Evolutionary conservation across 2,329 filamentous ascomycete species (phyloP).

Genomic region (Scytalidium sp.): DNA sequence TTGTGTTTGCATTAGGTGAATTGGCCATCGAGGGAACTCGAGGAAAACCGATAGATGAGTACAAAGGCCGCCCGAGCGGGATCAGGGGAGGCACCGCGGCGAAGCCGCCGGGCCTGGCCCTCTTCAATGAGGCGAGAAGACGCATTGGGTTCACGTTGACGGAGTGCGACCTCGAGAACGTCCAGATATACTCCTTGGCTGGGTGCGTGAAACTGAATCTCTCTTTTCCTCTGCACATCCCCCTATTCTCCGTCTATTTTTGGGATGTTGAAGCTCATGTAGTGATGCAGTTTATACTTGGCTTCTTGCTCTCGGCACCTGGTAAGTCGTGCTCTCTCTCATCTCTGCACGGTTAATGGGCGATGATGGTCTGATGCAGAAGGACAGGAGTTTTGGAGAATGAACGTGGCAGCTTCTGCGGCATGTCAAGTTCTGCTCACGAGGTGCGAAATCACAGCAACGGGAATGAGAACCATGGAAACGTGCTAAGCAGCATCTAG

Average conservation of each 20-base stretch:
- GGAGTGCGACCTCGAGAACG: conserved; percentile 54
- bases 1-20: conserved; percentile 58
- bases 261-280: not conserved
- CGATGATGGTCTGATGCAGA: not conserved
- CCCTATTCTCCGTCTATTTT: not conserved
- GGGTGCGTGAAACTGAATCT: conserved; percentile 37
- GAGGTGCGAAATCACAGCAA: conserved; percentile 38
- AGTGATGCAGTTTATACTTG: conserved; percentile 46
- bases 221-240: not conserved
- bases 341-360: not conserved
- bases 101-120: conserved; percentile 52
- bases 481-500: conserved; percentile 19
- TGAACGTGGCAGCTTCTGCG: conserved; percentile 51
- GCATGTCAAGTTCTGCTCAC: conserved; percentile 54
- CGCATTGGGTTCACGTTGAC: conserved; percentile 56
- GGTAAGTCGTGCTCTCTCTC: conserved; percentile 41
- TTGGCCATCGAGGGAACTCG: conserved; percentile 49
- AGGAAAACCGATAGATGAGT: conserved; percentile 41
- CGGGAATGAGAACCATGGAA: not conserved
- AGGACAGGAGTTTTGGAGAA: conserved; percentile 57
- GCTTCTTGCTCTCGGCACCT: conserved; percentile 48
- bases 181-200: conserved; percentile 55
- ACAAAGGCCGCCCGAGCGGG: conserved; percentile 46
- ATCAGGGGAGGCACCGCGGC: conserved; percentile 47
- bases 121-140: conserved; percentile 61